These are phyloP conservation scores for Ustilago nuda DNA, from an alignment of 1,284 basidiomycete genomes.

Conservation along the genomic window DNA sequence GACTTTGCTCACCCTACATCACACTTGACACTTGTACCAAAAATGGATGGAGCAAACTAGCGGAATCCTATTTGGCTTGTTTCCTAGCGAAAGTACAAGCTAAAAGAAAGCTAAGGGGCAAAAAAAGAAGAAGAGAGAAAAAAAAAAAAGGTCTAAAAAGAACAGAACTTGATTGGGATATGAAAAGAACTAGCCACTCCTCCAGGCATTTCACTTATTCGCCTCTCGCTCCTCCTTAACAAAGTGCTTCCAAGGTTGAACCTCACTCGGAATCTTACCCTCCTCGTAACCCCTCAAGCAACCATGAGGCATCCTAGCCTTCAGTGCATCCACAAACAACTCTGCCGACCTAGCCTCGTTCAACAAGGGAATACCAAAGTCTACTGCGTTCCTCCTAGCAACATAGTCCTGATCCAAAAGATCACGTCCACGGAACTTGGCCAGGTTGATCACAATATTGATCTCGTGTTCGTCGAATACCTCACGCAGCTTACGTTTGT, in stretches of 20 bases:
- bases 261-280: conserved; percentile 91
- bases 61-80: not conserved
- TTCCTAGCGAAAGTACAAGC: not conserved
- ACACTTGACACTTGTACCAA: not conserved
- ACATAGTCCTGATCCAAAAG: conserved; percentile 96
- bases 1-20: not conserved
- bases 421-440: conserved; percentile 81
- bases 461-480: conserved; percentile 89
- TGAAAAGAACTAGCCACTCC: not conserved
- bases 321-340: conserved; percentile 90
- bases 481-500: conserved; percentile 93
- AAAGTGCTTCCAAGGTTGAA: conserved; percentile 71
- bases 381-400: conserved; percentile 73
- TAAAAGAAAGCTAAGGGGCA: not conserved
- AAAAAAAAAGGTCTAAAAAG: not conserved
- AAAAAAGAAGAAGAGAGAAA: not conserved
- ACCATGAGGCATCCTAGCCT: conserved; percentile 86
- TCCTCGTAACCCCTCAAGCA: conserved; percentile 86
- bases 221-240: conserved; percentile 49
- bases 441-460: conserved; percentile 93
- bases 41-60: not conserved
- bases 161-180: not conserved
- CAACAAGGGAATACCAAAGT: conserved; percentile 76
- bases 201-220: not conserved
- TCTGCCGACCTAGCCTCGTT: conserved; percentile 91